Base-by-base conservation (phyloP, 257 asterid species). In the Ballota nigra region DNA sequence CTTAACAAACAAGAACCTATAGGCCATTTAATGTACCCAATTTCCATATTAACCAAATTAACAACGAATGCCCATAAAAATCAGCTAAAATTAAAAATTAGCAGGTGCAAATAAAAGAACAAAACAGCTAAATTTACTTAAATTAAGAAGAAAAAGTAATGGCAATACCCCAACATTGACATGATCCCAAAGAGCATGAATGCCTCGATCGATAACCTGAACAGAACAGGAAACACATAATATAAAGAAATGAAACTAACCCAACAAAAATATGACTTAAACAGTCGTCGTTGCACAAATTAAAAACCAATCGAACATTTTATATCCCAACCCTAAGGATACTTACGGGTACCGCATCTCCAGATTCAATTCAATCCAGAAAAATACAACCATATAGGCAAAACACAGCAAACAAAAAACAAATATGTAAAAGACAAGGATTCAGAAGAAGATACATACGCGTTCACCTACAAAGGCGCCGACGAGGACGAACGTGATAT, bases 381-480 rank as follows among this genome's bases (percentile, higher is more conserved):
- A 36, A n/a, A 66, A 71, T 16, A n/a, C n/a, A n/a, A n/a, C n/a
- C n/a, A n/a, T n/a, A 24, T 19, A 72, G 18, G 65, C 18, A 64
- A 24, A 36, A 66, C 2, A 70, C 63, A 49, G 18, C 23, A 4
- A 31, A 33, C 20, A 38, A 9, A 52, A n/a, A 2, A 36, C 26
- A 31, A 0, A n/a, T 43, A 26, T 16, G 16, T 6, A 56, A 67
- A 19, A 29, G 1, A 57, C 31, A 28, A 16, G 68, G 18, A 19
- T 68, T 15, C 0, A 11, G 18, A 38, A 64, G 13, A 4, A 47
- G 72, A 76, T 75, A 74, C 88, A 38, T 52, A 91, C 96, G 73
- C 96, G 85, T 90, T 90, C 97, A 43, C 90, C 96, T 80, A 86
- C 20, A 69, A 90, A 88, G 66, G 97, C 97, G 51, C 97, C 97